Conservation (phyloP, 306 rosid species). For the Abrus pulchellus region DNA sequence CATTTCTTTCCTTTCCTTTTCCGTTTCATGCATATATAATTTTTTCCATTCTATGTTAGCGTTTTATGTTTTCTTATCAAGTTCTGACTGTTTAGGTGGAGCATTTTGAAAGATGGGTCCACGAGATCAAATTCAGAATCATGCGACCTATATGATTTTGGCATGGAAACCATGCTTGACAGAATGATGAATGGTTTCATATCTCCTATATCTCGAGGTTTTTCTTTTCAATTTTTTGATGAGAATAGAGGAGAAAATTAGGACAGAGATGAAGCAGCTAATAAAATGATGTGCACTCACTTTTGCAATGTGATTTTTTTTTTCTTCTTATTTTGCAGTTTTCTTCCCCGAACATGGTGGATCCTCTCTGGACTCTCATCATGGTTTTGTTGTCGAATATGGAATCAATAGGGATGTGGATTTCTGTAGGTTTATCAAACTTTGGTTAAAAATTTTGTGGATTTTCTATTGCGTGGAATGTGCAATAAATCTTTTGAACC, state of each 20-base stretch:
- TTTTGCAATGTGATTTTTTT: constrained; percentile 42
- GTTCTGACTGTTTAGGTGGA: constrained; percentile 86
- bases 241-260: constrained; percentile 37
- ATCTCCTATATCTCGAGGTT: constrained; percentile 81
- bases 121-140: constrained; percentile 74
- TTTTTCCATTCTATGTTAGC: constrained; percentile 43
- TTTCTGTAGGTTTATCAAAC: constrained; percentile 73
- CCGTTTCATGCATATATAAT: constrained; percentile 36
- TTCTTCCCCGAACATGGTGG: constrained; percentile 92
- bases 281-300: constrained; percentile 40
- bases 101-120: constrained; percentile 91
- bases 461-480: constrained; percentile 7
- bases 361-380: constrained; percentile 92
- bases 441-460: constrained; percentile 23
- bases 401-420: constrained; percentile 88
- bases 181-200: constrained; percentile 81
- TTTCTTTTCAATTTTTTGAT: neutral
- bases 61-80: constrained; percentile 63
- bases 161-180: constrained; percentile 84
- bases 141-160: constrained; percentile 99
- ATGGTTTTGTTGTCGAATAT: constrained; percentile 95
- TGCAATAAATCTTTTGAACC: constrained; percentile 1
- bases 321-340: constrained; percentile 57
- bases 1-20: constrained; percentile 51
- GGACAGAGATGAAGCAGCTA: constrained; percentile 31